A percentile compares a stretch with the other conserved stretches of the same genome.
These are phyloP conservation scores for Backusella westeae DNA, from an alignment of 192 early-diverging fungal genomes.

Conservation along the genomic window DNA sequence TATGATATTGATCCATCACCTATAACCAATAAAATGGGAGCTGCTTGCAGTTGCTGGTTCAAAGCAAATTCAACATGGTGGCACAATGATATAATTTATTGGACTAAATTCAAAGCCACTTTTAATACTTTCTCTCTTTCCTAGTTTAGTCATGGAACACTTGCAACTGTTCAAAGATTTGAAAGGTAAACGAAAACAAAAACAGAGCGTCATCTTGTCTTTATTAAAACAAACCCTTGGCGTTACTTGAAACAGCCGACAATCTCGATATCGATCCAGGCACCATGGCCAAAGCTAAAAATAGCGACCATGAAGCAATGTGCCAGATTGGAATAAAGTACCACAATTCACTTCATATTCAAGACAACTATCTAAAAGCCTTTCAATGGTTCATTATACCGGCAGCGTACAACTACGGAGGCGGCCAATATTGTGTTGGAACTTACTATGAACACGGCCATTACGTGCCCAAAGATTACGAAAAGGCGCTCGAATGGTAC, in stretches of 20 bases:
- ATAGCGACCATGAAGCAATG: slow-evolving; percentile 2
- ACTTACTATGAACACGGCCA: neutral
- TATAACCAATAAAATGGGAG: neutral
- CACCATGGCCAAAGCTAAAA: neutral
- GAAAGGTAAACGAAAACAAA: neutral
- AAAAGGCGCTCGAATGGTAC: neutral
- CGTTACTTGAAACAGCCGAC: neutral
- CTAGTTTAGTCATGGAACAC: neutral
- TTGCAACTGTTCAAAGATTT: neutral
- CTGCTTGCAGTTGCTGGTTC: neutral
- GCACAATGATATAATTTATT: neutral
- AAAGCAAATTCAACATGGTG: neutral
- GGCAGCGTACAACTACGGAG: neutral
- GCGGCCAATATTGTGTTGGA: neutral
- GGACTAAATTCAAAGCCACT: slow-evolving; percentile 1
- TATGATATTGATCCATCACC: neutral
- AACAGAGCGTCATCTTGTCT: neutral
- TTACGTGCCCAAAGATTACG: neutral
- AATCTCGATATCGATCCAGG: neutral
- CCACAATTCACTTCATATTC: neutral
- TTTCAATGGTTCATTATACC: slow-evolving; percentile 1
- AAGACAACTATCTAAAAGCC: neutral
- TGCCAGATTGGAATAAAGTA: slow-evolving; percentile 5
- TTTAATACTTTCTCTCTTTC: neutral
- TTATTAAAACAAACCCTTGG: neutral